phyloP scores from a whole-genome alignment of 2,329 filamentous ascomycete species.

The Neurospora sp. region DNA sequence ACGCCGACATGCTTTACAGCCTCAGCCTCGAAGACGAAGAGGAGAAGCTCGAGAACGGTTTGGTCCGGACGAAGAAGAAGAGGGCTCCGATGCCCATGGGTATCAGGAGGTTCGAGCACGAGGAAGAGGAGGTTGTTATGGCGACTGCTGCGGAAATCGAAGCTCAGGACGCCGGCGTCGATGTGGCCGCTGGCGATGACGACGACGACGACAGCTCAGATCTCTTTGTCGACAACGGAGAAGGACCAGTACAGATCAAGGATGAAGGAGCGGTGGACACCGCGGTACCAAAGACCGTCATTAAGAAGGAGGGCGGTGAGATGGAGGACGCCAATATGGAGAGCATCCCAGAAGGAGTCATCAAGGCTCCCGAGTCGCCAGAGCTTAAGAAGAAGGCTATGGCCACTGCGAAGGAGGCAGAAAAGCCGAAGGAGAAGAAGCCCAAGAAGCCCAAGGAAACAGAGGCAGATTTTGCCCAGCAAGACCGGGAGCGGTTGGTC shows the following conservation, averaged over 20 bases:
- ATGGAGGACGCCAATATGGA: slow-evolving; percentile 14
- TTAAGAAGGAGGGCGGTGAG: slow-evolving; percentile 15
- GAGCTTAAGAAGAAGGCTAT: slow-evolving; percentile 24
- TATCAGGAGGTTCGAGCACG: slow-evolving; percentile 43
- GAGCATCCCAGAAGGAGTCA: slow-evolving; percentile 9
- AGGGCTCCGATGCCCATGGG: slow-evolving; percentile 40
- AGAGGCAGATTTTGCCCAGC: slow-evolving; percentile 23
- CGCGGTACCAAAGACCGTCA: slow-evolving; percentile 23
- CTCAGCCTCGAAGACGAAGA: slow-evolving; percentile 29
- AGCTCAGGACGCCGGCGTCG: slow-evolving; percentile 37
- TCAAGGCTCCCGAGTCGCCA: slow-evolving; percentile 22
- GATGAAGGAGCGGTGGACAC: slow-evolving; percentile 33
- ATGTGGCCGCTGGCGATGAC: slow-evolving; percentile 24
- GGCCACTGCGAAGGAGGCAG: slow-evolving; percentile 6
- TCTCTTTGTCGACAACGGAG: slow-evolving; percentile 15
- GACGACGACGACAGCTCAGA: slow-evolving; percentile 16
- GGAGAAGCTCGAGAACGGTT: slow-evolving; percentile 28
- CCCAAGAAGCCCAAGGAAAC: slow-evolving; percentile 13
- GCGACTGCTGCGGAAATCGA: slow-evolving; percentile 48
- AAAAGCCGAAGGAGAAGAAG: slow-evolving; percentile 11
- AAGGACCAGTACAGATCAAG: slow-evolving; percentile 14
- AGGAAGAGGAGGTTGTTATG: slow-evolving; percentile 42
- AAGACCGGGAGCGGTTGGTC: slow-evolving; percentile 23
- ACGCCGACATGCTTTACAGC: slow-evolving; percentile 45
- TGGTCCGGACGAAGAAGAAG: slow-evolving; percentile 16